Conservation (phyloP, 2,329 filamentous ascomycete genomes). For the Aureobasidium sp. region DNA sequence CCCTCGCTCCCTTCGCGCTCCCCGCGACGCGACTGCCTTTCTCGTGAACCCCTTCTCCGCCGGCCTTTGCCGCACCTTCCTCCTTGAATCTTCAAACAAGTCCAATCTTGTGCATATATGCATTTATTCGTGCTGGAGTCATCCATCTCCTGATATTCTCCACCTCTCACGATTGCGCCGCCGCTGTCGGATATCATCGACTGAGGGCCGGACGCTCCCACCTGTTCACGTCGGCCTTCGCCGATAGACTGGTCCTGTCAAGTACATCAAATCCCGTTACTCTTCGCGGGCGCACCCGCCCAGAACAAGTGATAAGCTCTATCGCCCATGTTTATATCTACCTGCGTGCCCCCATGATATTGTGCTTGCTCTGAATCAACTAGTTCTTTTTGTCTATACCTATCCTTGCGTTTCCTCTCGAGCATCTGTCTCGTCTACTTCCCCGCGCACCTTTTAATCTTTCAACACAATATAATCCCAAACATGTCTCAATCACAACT, state of each 20-base stretch:
- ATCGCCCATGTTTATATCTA: neutral
- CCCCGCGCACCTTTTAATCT: neutral
- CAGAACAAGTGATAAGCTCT: conserved; percentile 1
- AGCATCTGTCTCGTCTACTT: neutral
- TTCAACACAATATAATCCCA: neutral
- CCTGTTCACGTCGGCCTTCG: conserved; percentile 1
- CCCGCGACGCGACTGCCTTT: neutral
- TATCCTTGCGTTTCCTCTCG: neutral
- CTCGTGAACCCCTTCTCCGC: neutral
- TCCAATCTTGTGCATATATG: neutral
- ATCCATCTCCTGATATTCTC: neutral
- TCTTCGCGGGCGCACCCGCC: neutral
- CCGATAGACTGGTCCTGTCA: neutral
- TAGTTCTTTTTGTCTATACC: neutral
- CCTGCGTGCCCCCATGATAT: neutral
- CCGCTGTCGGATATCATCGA: neutral
- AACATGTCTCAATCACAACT: conserved; percentile 24
- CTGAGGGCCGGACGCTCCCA: neutral
- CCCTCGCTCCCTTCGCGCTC: neutral
- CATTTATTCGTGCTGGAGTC: neutral
- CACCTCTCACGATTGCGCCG: neutral
- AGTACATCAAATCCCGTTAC: neutral
- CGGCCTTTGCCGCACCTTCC: neutral
- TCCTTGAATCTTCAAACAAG: too few relatives aligned
- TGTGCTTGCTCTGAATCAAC: neutral